A percentile compares a stretch with the other conserved stretches of the same genome.
phyloP scores from a whole-genome alignment of 306 rosid species.

The Dicorynia guianensis region DNA sequence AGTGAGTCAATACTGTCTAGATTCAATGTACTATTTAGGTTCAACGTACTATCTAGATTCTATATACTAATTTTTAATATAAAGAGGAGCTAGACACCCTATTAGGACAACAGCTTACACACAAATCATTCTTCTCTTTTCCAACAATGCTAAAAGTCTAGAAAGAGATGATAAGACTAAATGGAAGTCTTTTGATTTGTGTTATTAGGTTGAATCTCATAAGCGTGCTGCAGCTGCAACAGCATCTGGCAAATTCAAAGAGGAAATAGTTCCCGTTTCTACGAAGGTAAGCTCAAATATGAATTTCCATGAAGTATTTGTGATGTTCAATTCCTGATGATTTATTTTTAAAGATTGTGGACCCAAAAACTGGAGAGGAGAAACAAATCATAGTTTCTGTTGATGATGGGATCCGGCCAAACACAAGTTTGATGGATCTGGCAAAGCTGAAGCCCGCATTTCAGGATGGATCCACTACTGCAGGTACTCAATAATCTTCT shows the following conservation, averaged over 20 bases:
- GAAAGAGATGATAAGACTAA: not conserved
- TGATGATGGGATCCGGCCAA: conserved; percentile 87
- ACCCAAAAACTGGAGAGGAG: conserved; percentile 85
- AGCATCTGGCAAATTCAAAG: conserved; percentile 85
- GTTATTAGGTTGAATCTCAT: conserved; percentile 81
- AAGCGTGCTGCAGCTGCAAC: conserved; percentile 87
- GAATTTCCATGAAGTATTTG: conserved; percentile 20
- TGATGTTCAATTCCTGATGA: conserved; percentile 34
- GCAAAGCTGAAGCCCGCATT: conserved; percentile 92
- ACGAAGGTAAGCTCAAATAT: conserved; percentile 66
- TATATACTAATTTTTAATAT: too few species aligned
- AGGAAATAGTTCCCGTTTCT: conserved; percentile 83
- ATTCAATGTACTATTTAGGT: too few species aligned
- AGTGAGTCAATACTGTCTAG: too few species aligned
- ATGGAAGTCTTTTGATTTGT: conserved; percentile 21
- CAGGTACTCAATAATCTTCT: conserved; percentile 55
- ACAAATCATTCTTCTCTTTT: too few species aligned
- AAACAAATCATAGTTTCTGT: conserved; percentile 67
- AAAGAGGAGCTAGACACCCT: too few species aligned
- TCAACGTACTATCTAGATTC: too few species aligned
- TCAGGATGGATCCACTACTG: conserved; percentile 84
- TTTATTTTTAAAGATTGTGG: conserved; percentile 62
- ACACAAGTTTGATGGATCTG: conserved; percentile 61
- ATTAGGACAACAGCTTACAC: too few species aligned
- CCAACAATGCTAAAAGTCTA: conserved; percentile 12